Evolutionary conservation across 1,284 basidiomycete genomes (phyloP).

Genomic region (Lignosus rhinocerotis): DNA sequence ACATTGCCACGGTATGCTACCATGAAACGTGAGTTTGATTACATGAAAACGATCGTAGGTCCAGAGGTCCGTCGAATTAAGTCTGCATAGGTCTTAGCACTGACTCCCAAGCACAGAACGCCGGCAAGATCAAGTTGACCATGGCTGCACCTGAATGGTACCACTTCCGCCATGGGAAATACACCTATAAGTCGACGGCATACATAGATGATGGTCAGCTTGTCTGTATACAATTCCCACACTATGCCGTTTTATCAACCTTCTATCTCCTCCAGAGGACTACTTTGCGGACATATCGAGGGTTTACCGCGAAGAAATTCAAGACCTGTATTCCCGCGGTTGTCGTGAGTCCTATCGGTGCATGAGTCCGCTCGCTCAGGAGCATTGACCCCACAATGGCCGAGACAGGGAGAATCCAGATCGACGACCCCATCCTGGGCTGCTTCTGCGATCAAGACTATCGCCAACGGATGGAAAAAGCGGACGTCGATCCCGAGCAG

Average conservation of each 20-base stretch:
- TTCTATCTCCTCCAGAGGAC: slow-evolving; percentile 40
- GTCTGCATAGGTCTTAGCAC: neutral
- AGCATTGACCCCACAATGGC: neutral
- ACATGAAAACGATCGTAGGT: slow-evolving; percentile 51
- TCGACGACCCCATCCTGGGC: slow-evolving; percentile 70
- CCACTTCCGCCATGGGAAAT: slow-evolving; percentile 64
- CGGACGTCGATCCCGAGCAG: slow-evolving; percentile 56
- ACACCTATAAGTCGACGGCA: slow-evolving; percentile 53
- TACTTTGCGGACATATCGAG: slow-evolving; percentile 73
- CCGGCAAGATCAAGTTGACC: slow-evolving; percentile 68
- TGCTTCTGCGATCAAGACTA: slow-evolving; percentile 62
- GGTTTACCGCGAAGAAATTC: slow-evolving; percentile 70
- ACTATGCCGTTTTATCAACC: neutral
- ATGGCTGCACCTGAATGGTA: slow-evolving; percentile 76
- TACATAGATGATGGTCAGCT: slow-evolving; percentile 57
- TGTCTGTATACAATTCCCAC: neutral
- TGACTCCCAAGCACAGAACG: slow-evolving; percentile 41
- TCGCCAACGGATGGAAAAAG: slow-evolving; percentile 57
- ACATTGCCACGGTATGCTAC: slow-evolving; percentile 8
- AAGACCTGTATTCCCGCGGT: slow-evolving; percentile 68
- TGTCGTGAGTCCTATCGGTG: slow-evolving; percentile 44
- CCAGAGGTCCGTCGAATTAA: slow-evolving; percentile 41
- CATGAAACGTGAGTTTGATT: slow-evolving; percentile 54
- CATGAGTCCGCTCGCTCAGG: neutral
- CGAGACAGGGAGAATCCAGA: slow-evolving; percentile 51